Conservation (phyloP, 2,329 filamentous ascomycete genomes). For the Fusarium tuaranense region DNA sequence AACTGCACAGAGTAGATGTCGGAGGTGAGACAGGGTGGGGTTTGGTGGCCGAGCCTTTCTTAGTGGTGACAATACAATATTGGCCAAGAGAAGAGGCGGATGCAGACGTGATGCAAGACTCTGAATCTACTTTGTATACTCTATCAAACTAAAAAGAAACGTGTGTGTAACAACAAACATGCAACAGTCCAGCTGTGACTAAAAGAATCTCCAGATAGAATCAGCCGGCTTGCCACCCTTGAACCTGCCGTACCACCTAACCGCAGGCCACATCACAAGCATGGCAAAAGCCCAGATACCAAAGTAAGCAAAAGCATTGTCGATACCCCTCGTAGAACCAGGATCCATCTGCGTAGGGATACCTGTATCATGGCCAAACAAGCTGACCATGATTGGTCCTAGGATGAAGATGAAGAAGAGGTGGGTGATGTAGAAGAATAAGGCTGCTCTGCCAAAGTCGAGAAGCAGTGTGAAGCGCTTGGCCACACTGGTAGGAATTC, state of each 20-base stretch:
- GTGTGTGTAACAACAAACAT: background rate
- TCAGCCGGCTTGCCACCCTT: conserved; percentile 56
- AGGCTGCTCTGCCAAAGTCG: conserved; percentile 57
- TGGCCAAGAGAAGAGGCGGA: no score
- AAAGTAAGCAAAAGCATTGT: conserved; percentile 53
- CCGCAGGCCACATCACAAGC: conserved; percentile 55
- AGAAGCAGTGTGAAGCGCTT: conserved; percentile 51
- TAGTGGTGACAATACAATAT: no score
- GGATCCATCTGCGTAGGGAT: conserved; percentile 43
- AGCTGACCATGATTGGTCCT: conserved; percentile 37
- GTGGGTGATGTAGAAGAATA: conserved; percentile 60
- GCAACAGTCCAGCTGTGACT: conserved; percentile 7
- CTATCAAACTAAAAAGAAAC: background rate
- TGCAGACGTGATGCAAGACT: background rate
- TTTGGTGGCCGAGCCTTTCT: no score
- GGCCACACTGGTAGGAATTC: conserved; percentile 47
- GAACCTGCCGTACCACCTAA: conserved; percentile 56
- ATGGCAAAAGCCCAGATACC: conserved; percentile 51
- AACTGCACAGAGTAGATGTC: background rate
- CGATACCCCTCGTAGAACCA: conserved; percentile 46
- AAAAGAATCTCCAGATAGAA: conserved; percentile 62
- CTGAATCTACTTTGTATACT: background rate
- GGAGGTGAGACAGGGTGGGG: no score
- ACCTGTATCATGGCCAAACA: conserved; percentile 52
- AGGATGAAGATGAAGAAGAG: conserved; percentile 49